Percentiles rank a stretch among this genome's conserved stretches.
Conservation (phyloP, 2,329 filamentous ascomycete genomes). For the Fusarium protoensiforme region DNA sequence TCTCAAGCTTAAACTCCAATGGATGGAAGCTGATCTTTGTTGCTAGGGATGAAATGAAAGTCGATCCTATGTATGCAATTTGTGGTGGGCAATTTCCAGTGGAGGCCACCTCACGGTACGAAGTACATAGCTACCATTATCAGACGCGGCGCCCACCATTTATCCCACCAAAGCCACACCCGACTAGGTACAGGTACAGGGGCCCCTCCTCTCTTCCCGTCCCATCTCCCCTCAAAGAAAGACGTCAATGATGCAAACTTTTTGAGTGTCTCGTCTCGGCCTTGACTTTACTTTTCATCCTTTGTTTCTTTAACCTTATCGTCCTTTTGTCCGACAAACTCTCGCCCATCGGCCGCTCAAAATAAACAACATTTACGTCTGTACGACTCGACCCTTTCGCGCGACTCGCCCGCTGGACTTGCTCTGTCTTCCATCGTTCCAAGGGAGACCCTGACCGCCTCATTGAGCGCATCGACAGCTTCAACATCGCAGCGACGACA, state of each 20-base stretch:
- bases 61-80: neutral
- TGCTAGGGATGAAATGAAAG: neutral
- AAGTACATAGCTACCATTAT: neutral
- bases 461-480: conserved; percentile 1
- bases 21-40: neutral
- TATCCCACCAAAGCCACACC: neutral
- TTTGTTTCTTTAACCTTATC: neutral
- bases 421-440: neutral
- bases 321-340: neutral
- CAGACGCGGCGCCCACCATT: neutral
- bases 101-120: neutral
- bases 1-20: neutral
- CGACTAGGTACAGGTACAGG: neutral
- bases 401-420: neutral
- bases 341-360: neutral
- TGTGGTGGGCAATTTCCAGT: neutral
- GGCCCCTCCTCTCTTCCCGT: neutral
- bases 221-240: neutral
- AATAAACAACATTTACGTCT: neutral
- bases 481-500: neutral
- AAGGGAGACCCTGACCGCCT: conserved; percentile 10
- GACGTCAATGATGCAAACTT: conserved; percentile 1
- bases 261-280: neutral
- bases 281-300: neutral
- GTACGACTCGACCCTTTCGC: neutral